A percentile compares a stretch with the other conserved stretches of the same genome.
Evolutionary conservation across 2,329 filamentous ascomycete species (phyloP).

Genomic region (Exophiala oligosperma): DNA sequence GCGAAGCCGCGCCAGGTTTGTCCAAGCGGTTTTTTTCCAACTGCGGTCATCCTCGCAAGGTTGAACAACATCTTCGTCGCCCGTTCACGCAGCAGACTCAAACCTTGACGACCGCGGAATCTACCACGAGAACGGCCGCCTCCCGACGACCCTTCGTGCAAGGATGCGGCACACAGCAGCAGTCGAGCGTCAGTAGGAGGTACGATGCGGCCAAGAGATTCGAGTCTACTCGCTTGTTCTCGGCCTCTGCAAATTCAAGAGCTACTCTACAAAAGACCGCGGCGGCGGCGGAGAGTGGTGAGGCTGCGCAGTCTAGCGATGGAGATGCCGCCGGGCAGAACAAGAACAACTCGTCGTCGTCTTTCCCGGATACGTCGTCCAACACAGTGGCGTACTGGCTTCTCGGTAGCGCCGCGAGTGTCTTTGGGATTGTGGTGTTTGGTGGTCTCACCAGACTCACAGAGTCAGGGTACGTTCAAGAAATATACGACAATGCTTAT

Average conservation of each 20-base stretch:
- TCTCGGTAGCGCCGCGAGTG: slow-evolving; percentile 83
- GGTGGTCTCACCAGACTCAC: slow-evolving; percentile 91
- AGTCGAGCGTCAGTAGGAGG: not conserved
- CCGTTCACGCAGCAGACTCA: too few species aligned
- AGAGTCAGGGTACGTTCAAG: slow-evolving; percentile 73
- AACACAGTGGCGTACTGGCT: slow-evolving; percentile 90
- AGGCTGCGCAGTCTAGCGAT: not conserved
- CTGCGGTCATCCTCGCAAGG: slow-evolving; percentile 13
- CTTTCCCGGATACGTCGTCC: slow-evolving; percentile 63
- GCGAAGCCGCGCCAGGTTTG: slow-evolving; percentile 25
- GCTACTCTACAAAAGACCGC: not conserved
- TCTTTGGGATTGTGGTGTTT: slow-evolving; percentile 96
- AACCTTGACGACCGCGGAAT: not conserved
- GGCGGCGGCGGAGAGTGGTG: not conserved
- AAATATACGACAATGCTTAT: not conserved
- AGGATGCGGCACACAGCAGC: not conserved
- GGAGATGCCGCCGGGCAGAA: not conserved
- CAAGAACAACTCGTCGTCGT: slow-evolving; percentile 12
- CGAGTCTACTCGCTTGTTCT: slow-evolving; percentile 7
- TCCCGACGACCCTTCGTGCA: not conserved
- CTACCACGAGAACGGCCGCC: not conserved
- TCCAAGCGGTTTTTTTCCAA: slow-evolving; percentile 29
- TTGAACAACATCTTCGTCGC: too few species aligned
- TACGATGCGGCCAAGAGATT: not conserved
- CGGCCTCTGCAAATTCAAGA: slow-evolving; percentile 12